A percentile compares a stretch with the other conserved stretches of the same genome.
These are phyloP conservation scores for Mesembryanthemum crystallinum DNA, from an alignment of 148 eudicot genomes.

Conservation along the genomic window DNA sequence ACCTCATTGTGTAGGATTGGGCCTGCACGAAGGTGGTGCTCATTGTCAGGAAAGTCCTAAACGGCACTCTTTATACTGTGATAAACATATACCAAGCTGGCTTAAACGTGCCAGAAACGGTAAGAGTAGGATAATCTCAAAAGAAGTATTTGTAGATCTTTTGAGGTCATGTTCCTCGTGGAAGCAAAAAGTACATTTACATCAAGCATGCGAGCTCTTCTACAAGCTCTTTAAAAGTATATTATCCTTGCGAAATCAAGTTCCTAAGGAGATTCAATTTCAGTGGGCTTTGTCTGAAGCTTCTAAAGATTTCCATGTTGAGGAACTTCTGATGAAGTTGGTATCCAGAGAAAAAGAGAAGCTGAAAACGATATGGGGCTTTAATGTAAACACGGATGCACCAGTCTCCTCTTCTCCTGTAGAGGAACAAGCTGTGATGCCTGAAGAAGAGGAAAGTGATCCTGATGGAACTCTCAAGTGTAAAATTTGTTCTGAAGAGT, in stretches of 20 bases:
- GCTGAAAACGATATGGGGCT: slow-evolving; percentile 70
- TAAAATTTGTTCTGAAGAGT: slow-evolving; percentile 64
- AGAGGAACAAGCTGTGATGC: slow-evolving; percentile 32
- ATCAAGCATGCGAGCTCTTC: slow-evolving; percentile 92
- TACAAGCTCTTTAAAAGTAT: slow-evolving; percentile 80
- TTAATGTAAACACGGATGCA: slow-evolving; percentile 34
- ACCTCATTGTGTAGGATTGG: slow-evolving; percentile 62
- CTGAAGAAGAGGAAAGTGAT: slow-evolving; percentile 33
- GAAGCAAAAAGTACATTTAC: slow-evolving; percentile 66
- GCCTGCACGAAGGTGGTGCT: slow-evolving; percentile 38
- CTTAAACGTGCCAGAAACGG: slow-evolving; percentile 99
- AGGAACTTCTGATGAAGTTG: slow-evolving; percentile 60
- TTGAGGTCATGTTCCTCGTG: slow-evolving; percentile 55
- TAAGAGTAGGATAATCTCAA: slow-evolving; percentile 85
- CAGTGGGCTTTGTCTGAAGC: slow-evolving; percentile 95
- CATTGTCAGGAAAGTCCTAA: slow-evolving; percentile 67
- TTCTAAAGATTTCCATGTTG: slow-evolving; percentile 68
- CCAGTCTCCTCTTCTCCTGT: slow-evolving; percentile 32
- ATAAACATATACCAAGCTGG: slow-evolving; percentile 93
- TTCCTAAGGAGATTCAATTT: slow-evolving; percentile 81
- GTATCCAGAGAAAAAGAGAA: slow-evolving; percentile 75
- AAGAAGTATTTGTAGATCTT: slow-evolving; percentile 85
- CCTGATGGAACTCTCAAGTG: slow-evolving; percentile 53
- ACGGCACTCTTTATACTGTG: slow-evolving; percentile 72
- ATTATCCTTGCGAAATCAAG: slow-evolving; percentile 72